Percentiles rank a stretch among this genome's conserved stretches.
Conservation (phyloP, 352 stramenopile genomes). For the Blastocystis sp. region DNA sequence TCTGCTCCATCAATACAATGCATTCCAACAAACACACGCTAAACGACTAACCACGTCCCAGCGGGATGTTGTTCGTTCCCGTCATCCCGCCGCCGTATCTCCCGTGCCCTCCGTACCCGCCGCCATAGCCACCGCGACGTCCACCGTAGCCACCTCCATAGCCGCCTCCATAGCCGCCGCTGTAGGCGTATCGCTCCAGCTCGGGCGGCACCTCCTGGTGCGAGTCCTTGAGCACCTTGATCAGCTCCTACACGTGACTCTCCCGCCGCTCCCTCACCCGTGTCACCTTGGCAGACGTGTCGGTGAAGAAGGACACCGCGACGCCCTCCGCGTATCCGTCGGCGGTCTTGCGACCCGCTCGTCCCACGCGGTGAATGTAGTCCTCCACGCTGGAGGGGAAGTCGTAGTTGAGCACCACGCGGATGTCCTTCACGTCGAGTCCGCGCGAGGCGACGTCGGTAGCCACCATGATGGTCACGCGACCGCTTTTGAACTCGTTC, state of each 20-base stretch:
- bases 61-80: conserved; percentile 25
- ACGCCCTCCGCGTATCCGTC: conserved; percentile 67
- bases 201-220: conserved; percentile 76
- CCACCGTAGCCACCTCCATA: conserved; percentile 64
- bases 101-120: too few relatives aligned
- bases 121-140: conserved; percentile 51
- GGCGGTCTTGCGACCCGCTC: conserved; percentile 84
- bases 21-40: neutral
- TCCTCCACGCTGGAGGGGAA: conserved; percentile 95
- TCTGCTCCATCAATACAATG: neutral
- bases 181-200: conserved; percentile 66
- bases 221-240: conserved; percentile 77
- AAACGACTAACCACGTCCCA: conserved; percentile 17
- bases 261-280: neutral
- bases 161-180: conserved; percentile 63
- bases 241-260: conserved; percentile 63
- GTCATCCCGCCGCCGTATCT: conserved; percentile 63
- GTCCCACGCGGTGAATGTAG: conserved; percentile 94
- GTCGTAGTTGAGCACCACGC: conserved; percentile 97
- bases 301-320: conserved; percentile 83
- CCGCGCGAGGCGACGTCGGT: conserved; percentile 97
- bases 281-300: conserved; percentile 73
- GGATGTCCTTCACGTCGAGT: conserved; percentile 96
- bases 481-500: conserved; percentile 87
- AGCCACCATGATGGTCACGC: conserved; percentile 84